Base-by-base conservation (phyloP, 129 eudicot genomes). In the Tanacetum coccineum region DNA sequence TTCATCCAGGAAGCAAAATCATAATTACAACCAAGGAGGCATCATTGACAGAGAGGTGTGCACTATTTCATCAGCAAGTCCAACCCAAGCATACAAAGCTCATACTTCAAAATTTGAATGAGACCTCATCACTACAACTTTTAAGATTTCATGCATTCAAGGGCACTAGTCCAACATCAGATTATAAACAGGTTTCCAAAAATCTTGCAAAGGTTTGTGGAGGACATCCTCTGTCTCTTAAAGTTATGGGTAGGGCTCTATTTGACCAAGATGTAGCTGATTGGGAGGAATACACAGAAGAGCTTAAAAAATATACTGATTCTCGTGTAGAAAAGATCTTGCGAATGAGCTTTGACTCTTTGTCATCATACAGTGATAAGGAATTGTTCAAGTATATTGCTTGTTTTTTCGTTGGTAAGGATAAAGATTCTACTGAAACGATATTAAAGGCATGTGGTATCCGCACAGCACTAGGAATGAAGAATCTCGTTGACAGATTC, bases 81-180 rank as follows among this genome's bases (percentile, higher is more conserved):
- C 15, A 48, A 3, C 71, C 66, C 15, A 66, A 59, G 55, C 21
- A 62, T 59, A 22, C 13, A 5, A n/a, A 44, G 25, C 58, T 19
- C 60, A 13, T 49, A 6, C 70, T 78, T 15, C 0, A 66, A 52
- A 44, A 30, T 19, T 13, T 82, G 46, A 13, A 60, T 40, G 0
- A 3, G 6, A 0, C 0, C n/a, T 75, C 74, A 18, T 74, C 83
- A 6, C 13, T 49, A 1, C 52, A 67, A 19, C 72, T 78, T 48
- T 71, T 82, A 6, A 59, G 76, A 56, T 63, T 55, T 67, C 81
- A 70, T 75, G 83, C 83, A 25, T 74, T 74, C 36, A 66, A 44
- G 57, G 3, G 62, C 19, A 25, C 45, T n/a, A n/a, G n/a, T n/a
- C 55, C 75, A 74, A 0, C 11, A 7, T 0, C n/a, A n/a, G 22